phyloP scores from a whole-genome alignment of 225 moss, liverwort and hornwort species.

The Bryum argenteum region DNA sequence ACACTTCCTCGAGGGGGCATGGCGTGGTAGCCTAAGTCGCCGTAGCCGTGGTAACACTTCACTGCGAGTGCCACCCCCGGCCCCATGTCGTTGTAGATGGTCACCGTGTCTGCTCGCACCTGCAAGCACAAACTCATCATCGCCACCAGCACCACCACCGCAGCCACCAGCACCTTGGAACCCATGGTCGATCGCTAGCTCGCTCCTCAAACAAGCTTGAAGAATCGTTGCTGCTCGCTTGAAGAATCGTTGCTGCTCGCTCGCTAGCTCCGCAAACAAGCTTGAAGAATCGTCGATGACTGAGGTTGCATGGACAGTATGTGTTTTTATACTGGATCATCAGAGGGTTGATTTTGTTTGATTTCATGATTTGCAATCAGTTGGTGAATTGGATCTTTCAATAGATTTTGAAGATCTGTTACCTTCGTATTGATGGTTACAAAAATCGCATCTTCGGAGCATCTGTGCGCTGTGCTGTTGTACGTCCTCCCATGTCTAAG shows the following conservation, averaged over 20 bases:
- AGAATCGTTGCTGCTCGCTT: too few species aligned
- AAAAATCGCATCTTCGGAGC: neutral
- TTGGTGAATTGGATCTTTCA: too few species aligned
- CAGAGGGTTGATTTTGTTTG: too few species aligned
- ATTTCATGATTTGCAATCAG: too few species aligned
- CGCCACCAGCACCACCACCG: neutral
- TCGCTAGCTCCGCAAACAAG: too few species aligned
- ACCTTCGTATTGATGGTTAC: neutral
- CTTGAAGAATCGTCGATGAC: too few species aligned
- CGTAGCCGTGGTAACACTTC: neutral
- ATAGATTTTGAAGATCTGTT: too few species aligned
- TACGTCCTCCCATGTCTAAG: neutral
- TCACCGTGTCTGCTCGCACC: neutral
- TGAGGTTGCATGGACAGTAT: too few species aligned
- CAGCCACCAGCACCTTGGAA: neutral
- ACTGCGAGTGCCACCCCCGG: neutral
- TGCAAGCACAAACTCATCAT: neutral
- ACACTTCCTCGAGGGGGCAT: neutral
- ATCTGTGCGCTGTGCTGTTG: neutral
- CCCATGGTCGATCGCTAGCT: too few species aligned
- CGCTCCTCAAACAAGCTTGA: too few species aligned
- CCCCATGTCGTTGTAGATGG: neutral
- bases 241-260: too few species aligned
- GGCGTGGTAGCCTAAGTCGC: neutral
- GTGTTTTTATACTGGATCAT: too few species aligned